Base-by-base conservation (phyloP, 371 early-diverging fungal genomes). In the Syncephalastrum contaminatum region DNA sequence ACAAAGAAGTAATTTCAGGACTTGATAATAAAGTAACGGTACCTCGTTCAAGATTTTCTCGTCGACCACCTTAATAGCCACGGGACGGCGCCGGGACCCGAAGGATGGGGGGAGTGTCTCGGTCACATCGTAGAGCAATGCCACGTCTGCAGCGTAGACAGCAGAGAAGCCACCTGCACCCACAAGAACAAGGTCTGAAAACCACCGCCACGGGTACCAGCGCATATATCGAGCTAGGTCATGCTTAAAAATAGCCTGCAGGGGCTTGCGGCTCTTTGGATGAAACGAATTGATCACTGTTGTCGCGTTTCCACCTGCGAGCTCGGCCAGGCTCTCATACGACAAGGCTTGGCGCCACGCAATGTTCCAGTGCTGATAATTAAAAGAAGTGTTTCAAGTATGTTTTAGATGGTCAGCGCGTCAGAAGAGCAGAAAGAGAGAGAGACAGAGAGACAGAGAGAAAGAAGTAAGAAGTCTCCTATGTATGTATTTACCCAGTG, bases 131-230 rank as follows among this genome's bases (percentile, higher is more conserved):
- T 68, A 70, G 2, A 63, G 59, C 12, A 70, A 41, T 27, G 48
- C 36, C 4, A 70, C 51, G 12, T 63, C 50, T 20, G 74, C 66
- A 40, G 56, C 64, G 39, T 74, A 74, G 1, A 74, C 66, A 1
- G 69, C 69, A 3, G 68, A 74, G 25, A 74, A 74, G 7, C 74
- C 74, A 19, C 74, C 71, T 15, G 71, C 61, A 14, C 74, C 74
- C 19, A 70, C 43, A 59, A 68, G 59, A n/a, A 68, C 69, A n/a
- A 70, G 54, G 48, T 74, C 64, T 1, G 74, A 70, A 52, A 74
- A 74, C 70, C 71, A 74, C 19, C 56, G 61, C 70, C 70, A 70
- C 20, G 70, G 71, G 53, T 68, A 74, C 68, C 68, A 74, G 15
- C 69, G 62, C 69, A 74, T 74, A 46, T 68, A 68, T 21, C 56